Evolutionary conservation across 2,329 filamentous ascomycete species (phyloP).

Genomic region (Cladosporium sp.): DNA sequence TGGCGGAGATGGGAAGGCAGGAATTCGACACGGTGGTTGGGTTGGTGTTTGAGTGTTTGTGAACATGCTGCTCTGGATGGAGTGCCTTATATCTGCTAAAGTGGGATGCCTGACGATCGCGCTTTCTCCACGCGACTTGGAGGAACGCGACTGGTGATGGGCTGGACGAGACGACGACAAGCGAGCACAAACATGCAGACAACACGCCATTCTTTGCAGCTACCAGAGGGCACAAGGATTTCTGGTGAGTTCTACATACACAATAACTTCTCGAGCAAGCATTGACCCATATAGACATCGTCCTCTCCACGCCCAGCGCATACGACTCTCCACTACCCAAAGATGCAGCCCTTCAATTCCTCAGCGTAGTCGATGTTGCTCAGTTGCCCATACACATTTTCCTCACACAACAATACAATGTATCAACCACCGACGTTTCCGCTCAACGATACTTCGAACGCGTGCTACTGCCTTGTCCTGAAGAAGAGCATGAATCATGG

Average conservation of each 20-base stretch:
- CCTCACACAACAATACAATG: conserved; percentile 41
- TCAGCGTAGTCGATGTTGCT: conserved; percentile 43
- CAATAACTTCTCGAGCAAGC: neutral
- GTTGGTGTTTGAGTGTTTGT: conserved; percentile 32
- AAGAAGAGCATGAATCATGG: conserved; percentile 33
- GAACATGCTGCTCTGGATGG: neutral
- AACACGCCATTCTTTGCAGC: conserved; percentile 8
- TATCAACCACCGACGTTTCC: conserved; percentile 39
- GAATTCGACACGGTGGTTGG: conserved; percentile 45
- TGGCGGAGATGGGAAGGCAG: conserved; percentile 35
- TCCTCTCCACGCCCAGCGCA: conserved; percentile 13
- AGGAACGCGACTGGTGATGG: conserved; percentile 7
- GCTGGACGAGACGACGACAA: neutral
- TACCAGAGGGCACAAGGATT: neutral
- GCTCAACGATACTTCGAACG: conserved; percentile 47
- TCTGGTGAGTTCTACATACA: neutral
- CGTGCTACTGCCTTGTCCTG: conserved; percentile 32
- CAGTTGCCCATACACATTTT: conserved; percentile 46
- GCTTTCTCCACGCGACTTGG: neutral
- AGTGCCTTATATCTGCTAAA: neutral
- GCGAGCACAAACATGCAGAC: conserved; percentile 4
- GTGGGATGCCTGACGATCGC: conserved; percentile 6
- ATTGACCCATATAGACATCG: conserved; percentile 6
- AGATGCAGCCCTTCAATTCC: conserved; percentile 34
- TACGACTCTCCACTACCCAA: conserved; percentile 3